Evolutionary conservation across 495 filamentous ascomycete species (phyloP).

Genomic region (Penicillium coffeae): DNA sequence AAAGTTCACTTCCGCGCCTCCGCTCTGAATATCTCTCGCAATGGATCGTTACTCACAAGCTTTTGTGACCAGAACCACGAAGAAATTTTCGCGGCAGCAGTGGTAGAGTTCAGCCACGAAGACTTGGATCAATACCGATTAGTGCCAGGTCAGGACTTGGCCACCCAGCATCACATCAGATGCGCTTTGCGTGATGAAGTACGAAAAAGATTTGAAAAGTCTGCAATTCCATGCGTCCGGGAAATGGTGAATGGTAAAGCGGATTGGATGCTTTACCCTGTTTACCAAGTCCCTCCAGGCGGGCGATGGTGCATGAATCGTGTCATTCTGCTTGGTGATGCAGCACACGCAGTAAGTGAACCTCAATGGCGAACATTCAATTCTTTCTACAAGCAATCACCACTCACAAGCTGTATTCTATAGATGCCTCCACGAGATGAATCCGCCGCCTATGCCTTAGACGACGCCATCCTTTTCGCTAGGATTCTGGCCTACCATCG

Average conservation of each 20-base stretch:
- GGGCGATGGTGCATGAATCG: conserved; percentile 49
- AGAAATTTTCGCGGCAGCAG: conserved; percentile 52
- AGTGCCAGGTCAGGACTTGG: conserved; percentile 47
- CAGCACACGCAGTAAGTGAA: conserved; percentile 55
- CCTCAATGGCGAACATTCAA: background rate
- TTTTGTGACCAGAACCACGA: conserved; percentile 44
- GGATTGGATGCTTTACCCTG: conserved; percentile 59
- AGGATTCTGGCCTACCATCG: conserved; percentile 40
- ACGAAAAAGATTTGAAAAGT: conserved; percentile 39
- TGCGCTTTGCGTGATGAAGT: conserved; percentile 41
- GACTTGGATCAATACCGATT: conserved; percentile 24
- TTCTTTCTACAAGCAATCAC: background rate
- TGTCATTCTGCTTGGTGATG: conserved; percentile 53
- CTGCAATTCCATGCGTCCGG: conserved; percentile 42
- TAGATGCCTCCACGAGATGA: conserved; percentile 62
- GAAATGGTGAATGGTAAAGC: conserved; percentile 43
- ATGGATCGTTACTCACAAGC: conserved; percentile 51
- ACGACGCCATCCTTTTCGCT: conserved; percentile 57
- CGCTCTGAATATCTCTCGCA: conserved; percentile 49
- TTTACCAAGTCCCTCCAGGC: conserved; percentile 50
- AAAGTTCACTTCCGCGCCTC: conserved; percentile 44
- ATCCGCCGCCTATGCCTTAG: conserved; percentile 57
- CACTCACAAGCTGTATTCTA: conserved; percentile 2
- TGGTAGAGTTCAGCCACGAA: conserved; percentile 49
- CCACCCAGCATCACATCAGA: conserved; percentile 36